Base-by-base conservation (phyloP, 805 yeast genomes). In the Isabelozyma pseudorhagii region DNA sequence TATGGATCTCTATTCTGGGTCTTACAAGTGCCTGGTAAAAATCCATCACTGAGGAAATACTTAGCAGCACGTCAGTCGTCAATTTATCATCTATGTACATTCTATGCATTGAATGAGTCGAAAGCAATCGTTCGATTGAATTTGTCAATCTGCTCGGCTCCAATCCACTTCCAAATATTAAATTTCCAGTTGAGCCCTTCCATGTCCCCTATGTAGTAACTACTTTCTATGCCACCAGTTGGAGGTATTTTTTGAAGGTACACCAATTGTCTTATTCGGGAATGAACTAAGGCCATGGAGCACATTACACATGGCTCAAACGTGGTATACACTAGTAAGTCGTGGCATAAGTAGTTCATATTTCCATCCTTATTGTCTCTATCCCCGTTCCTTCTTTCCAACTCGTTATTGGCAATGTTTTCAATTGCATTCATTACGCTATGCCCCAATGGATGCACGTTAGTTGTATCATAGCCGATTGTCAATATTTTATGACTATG, bases 271-370 rank as follows among this genome's bases (percentile, higher is more conserved):
- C 82, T 78, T 0, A 94, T 79, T 45, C 99, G 74, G 1, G 98
- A 93, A 63, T 94, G 99, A 9, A 92, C 84, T 40, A 94, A 72
- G 0, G 98, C 98, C 99, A 94, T 94, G 6, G 89, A 71, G 61
- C 99, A 94, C 97, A 93, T 94, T 0, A 89, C 81, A 60, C 99
- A 94, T 0, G 99, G 99, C 65, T 94, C 99, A 63, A 91, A 96
- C 0, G 97, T 87, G 1, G 96, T 87, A 61, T 87, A 90, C 0
- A 94, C 90, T 52, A 88, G 84, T 55, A 83, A 77, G 47, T 84
- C 80, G 36, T 85, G 79, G 62, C 98, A 92, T 2, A 94, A 74
- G 61, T 94, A 94, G 29, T 64, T 61, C 11, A 46, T 59, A 14
- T 39, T 27, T 1, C 27, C 27, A 2, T 42, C 31, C 38, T 29